A percentile compares a stretch with the other conserved stretches of the same genome.
Evolutionary conservation across 2,329 filamentous ascomycete species (phyloP).

Genomic region (Calonectria hawksworthii): DNA sequence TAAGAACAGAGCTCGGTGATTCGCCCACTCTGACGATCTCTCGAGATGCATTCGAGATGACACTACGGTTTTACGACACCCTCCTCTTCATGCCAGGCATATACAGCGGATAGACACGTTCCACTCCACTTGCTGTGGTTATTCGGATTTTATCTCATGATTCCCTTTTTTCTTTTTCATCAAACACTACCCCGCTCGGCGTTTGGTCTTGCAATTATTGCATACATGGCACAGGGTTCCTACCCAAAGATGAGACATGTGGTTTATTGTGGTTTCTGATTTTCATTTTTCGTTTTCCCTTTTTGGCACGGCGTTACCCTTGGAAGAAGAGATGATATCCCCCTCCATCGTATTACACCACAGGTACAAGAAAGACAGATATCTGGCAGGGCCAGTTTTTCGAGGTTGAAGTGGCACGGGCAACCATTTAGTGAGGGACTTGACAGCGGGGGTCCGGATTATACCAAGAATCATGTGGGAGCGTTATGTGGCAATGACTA

Average conservation of each 20-base stretch:
- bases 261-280: constrained; percentile 11
- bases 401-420: constrained; percentile 18
- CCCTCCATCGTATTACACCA: constrained; percentile 37
- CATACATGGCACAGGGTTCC: constrained; percentile 26
- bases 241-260: constrained; percentile 27
- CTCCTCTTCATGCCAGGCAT: constrained; percentile 10
- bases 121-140: constrained; percentile 1
- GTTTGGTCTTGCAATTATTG: constrained; percentile 31
- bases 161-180: constrained; percentile 9
- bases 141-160: background rate
- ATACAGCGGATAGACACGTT: constrained; percentile 22
- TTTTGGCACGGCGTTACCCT: constrained; percentile 42
- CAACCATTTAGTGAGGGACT: background rate
- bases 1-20: constrained; percentile 30
- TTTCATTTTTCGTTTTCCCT: constrained; percentile 11
- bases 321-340: constrained; percentile 47
- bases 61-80: constrained; percentile 17
- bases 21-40: constrained; percentile 14
- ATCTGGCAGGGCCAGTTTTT: constrained; percentile 6
- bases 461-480: constrained; percentile 21
- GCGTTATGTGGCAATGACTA: background rate
- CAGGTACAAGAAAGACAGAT: constrained; percentile 6
- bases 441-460: constrained; percentile 7
- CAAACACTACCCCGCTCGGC: constrained; percentile 35
- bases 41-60: background rate